Evolutionary conservation across 768 basidiomycete species (phyloP).

Genomic region (Agaricus bisporus): DNA sequence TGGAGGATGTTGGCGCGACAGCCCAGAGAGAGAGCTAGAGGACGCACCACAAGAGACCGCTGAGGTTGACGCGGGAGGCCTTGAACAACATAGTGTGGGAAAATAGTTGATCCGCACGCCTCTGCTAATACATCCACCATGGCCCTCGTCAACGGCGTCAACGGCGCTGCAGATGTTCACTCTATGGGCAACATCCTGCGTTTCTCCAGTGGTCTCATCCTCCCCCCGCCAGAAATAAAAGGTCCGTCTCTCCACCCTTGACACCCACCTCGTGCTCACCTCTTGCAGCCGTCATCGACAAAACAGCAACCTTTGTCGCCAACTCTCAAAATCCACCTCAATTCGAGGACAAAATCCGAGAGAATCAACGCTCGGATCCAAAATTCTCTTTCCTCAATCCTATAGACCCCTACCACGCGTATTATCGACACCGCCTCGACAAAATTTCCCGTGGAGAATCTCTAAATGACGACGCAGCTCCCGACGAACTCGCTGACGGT

Average conservation of each 20-base stretch:
- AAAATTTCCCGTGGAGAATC: constrained; percentile 72
- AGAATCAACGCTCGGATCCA: constrained; percentile 92
- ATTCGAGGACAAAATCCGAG: constrained; percentile 96
- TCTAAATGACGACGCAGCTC: constrained; percentile 46
- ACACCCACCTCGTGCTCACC: neutral
- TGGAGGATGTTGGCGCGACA: constrained; percentile 21
- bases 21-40: neutral
- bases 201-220: constrained; percentile 83
- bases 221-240: constrained; percentile 95
- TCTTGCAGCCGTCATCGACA: constrained; percentile 81
- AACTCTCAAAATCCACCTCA: constrained; percentile 89
- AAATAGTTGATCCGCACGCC: neutral
- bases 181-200: constrained; percentile 32
- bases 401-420: constrained; percentile 96
- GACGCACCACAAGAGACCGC: constrained; percentile 82
- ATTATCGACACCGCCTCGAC: constrained; percentile 91
- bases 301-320: constrained; percentile 87
- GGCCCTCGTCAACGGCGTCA: constrained; percentile 13
- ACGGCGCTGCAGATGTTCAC: constrained; percentile 35
- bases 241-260: constrained; percentile 37
- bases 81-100: constrained; percentile 69
- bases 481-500: constrained; percentile 6
- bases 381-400: constrained; percentile 99
- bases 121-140: constrained; percentile 6
- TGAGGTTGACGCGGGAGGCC: constrained; percentile 53